Conservation (phyloP, 148 eudicot species). For the Pouteria glomerata region DNA sequence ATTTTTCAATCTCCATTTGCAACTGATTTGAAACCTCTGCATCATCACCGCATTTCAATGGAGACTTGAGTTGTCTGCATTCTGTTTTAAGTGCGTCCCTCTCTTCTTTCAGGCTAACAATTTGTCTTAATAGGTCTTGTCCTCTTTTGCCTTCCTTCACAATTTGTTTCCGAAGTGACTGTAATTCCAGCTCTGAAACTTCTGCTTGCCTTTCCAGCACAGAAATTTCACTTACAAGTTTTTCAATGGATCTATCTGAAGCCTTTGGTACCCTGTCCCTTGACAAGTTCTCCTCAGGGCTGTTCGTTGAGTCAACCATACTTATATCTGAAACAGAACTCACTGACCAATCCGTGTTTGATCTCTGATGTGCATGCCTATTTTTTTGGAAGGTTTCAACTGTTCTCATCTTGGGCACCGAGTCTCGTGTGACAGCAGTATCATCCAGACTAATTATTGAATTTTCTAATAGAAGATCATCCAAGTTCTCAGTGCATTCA, state of each 20-base stretch:
- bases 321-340: slow-evolving; percentile 45
- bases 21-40: slow-evolving; percentile 26
- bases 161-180: slow-evolving; percentile 74
- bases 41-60: slow-evolving; percentile 11
- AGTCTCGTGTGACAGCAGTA: slow-evolving; percentile 12
- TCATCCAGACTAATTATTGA: slow-evolving; percentile 13
- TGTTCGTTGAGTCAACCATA: slow-evolving; percentile 24
- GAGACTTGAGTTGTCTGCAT: slow-evolving; percentile 43
- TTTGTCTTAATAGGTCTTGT: slow-evolving; percentile 57
- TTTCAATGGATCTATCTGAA: slow-evolving; percentile 38
- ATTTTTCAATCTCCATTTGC: slow-evolving; percentile 23
- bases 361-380: slow-evolving; percentile 16
- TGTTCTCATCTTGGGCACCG: slow-evolving; percentile 18
- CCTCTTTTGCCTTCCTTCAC: slow-evolving; percentile 70
- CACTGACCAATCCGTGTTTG: slow-evolving; percentile 39
- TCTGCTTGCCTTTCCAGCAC: slow-evolving; percentile 66
- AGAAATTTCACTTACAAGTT: slow-evolving; percentile 39
- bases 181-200: slow-evolving; percentile 72
- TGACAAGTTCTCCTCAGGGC: slow-evolving; percentile 23
- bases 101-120: slow-evolving; percentile 55
- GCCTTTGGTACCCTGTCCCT: slow-evolving; percentile 30
- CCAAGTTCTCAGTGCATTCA: slow-evolving; percentile 24
- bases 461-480: slow-evolving; percentile 28
- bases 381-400: slow-evolving; percentile 7
- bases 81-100: slow-evolving; percentile 49